These are phyloP conservation scores for Diaporthe destruens DNA, from an alignment of 2,329 filamentous ascomycete genomes.

Conservation along the genomic window DNA sequence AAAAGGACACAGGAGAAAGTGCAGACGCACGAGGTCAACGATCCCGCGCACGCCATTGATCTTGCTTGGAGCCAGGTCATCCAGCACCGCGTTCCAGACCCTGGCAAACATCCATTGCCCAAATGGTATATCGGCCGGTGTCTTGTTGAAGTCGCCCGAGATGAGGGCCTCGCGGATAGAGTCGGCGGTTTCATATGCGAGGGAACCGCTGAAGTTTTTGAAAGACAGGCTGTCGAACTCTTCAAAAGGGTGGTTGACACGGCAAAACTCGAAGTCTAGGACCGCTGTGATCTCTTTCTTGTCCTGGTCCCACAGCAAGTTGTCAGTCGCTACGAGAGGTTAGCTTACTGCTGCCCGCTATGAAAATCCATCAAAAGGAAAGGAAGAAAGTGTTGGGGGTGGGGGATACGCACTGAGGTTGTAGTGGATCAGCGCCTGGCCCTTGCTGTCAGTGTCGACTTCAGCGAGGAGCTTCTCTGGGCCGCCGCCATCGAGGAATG, in stretches of 20 bases:
- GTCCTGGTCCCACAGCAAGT: slow-evolving; percentile 46
- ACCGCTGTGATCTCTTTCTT: slow-evolving; percentile 45
- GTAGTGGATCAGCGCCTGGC: slow-evolving; percentile 44
- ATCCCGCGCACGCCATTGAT: not conserved
- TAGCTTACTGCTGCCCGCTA: not conserved
- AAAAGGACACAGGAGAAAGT: not conserved
- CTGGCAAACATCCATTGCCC: not conserved
- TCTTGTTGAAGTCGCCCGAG: not conserved
- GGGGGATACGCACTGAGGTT: slow-evolving; percentile 46
- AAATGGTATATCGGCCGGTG: not conserved
- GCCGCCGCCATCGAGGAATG: slow-evolving; percentile 40
- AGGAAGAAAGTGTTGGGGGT: not conserved
- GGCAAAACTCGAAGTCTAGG: slow-evolving; percentile 49
- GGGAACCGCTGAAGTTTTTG: slow-evolving; percentile 32
- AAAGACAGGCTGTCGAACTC: slow-evolving; percentile 46
- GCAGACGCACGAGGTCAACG: not conserved
- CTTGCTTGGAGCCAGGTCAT: not conserved
- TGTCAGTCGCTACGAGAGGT: slow-evolving; percentile 45
- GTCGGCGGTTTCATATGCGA: too few species aligned
- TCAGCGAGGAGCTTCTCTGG: slow-evolving; percentile 36
- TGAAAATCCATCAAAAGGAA: too few species aligned
- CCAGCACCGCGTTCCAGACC: not conserved
- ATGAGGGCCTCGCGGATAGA: not conserved
- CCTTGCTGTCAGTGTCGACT: slow-evolving; percentile 41
- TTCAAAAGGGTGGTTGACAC: slow-evolving; percentile 45